Base-by-base conservation (phyloP, 345 rosid species). In the Salix brachista region DNA sequence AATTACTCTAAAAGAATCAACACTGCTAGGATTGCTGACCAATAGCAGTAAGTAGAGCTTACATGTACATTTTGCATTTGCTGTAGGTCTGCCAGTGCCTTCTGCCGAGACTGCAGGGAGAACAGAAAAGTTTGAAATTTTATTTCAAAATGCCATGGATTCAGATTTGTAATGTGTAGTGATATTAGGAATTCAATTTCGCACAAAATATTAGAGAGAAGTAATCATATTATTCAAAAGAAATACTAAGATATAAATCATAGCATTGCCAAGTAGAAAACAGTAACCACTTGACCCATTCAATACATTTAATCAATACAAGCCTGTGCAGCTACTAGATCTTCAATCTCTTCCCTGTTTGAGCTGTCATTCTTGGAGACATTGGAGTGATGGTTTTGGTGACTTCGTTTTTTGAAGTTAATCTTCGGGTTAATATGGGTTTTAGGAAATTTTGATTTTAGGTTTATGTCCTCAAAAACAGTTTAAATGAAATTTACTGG, bases 71-170 rank as follows among this genome's bases (percentile, higher is more conserved):
- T 84, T 74, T 92, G 97, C 97, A 89, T 92, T 83, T 86, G 88
- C 75, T 88, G 85, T 46, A 92, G 89, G 88, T 90, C 97, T 58
- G 81, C 85, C 82, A 90, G 37, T n/a, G 97, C 95, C 83, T 90
- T 90, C 83, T 89, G 97, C 89, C 95, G 85, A 80, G 97, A 92
- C 97, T 92, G 97, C 89, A 90, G 54, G 12, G 75, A 73, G 62
- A 70, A 64, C 77, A 77, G 42, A 64, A 68, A 80, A 44, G 23
- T 65, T 61, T 37, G 52, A 58, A 72, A 72, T 50, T 34, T 17
- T 58, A 36, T 25, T 67, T 28, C 28, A 34, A 69, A 52, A 32
- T 26, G 34, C n/a, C 32, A 17, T 30, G 14, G 36, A 67, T 66
- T n/a, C 48, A 46, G 18, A 26, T 17, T 8, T 30, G 26, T 28